Conservation (phyloP, 805 yeast genomes). For the Metschnikowia cerradonensis region DNA sequence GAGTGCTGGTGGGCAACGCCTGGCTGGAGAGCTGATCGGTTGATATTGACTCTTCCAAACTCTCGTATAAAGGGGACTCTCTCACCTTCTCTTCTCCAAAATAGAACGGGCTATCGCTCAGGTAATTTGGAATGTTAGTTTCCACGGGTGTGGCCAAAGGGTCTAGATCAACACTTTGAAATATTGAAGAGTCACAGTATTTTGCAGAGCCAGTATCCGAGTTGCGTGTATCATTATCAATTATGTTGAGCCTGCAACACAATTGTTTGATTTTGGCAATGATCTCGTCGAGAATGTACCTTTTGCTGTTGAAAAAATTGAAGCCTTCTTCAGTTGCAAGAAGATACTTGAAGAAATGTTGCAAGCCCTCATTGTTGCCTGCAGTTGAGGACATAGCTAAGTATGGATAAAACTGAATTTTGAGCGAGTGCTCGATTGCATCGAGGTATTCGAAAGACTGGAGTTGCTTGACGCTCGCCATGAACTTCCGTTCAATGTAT, state of each 20-base stretch:
- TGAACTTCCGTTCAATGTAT: conserved; percentile 19
- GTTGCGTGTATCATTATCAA: conserved; percentile 5
- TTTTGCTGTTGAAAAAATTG: conserved; percentile 42
- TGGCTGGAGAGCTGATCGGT: conserved; percentile 12
- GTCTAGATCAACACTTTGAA: not conserved
- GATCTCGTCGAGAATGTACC: conserved; percentile 39
- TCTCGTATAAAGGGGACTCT: not conserved
- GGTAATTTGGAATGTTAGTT: not conserved
- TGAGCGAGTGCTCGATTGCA: conserved; percentile 11
- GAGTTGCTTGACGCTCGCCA: conserved; percentile 8
- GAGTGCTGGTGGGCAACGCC: not conserved
- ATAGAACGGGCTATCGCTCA: conserved; percentile 2
- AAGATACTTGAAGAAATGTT: conserved; percentile 76
- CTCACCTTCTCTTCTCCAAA: conserved; percentile 1
- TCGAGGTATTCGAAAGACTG: conserved; percentile 11
- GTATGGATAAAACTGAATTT: conserved; percentile 22
- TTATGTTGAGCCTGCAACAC: conserved; percentile 9
- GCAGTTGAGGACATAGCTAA: conserved; percentile 6
- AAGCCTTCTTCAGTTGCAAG: conserved; percentile 81
- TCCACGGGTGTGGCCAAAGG: not conserved
- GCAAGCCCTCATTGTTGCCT: conserved; percentile 1
- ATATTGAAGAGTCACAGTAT: not conserved
- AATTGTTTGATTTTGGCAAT: conserved; percentile 14
- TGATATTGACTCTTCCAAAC: not conserved
- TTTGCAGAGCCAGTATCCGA: not conserved